These are phyloP conservation scores for Fusarium sp. DNA, from an alignment of 2,329 filamentous ascomycete species.

Conservation along the genomic window DNA sequence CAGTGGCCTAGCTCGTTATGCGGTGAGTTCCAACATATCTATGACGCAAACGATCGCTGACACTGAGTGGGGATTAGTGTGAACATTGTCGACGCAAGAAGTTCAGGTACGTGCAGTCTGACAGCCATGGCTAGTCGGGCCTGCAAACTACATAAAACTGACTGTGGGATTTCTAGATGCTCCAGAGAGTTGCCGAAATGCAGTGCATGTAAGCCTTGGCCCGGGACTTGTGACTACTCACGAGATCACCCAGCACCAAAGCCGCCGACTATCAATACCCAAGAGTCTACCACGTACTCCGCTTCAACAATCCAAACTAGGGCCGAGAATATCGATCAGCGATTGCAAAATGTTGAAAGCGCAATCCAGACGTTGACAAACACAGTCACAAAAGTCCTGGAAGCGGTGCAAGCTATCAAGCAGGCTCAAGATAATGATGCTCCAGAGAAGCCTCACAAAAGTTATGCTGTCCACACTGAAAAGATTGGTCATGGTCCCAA, in stretches of 20 bases:
- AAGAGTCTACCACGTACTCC: background rate
- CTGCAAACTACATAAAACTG: background rate
- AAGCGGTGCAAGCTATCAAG: background rate
- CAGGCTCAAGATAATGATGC: background rate
- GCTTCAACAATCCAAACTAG: fast-evolving
- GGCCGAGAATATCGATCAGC: background rate
- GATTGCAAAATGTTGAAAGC: background rate
- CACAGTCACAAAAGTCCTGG: background rate
- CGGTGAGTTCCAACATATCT: background rate
- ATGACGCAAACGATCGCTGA: too few species aligned
- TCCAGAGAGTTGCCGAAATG: slow-evolving; percentile 19
- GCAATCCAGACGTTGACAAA: background rate
- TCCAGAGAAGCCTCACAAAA: background rate
- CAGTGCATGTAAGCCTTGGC: slow-evolving; percentile 15
- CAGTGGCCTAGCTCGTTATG: background rate
- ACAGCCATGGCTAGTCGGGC: too few species aligned
- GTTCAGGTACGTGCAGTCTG: background rate
- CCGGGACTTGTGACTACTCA: slow-evolving; percentile 9
- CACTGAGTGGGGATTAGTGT: background rate
- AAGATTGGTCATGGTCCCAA: background rate
- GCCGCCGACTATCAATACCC: too few species aligned
- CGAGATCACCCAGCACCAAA: background rate
- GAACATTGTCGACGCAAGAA: slow-evolving; percentile 22
- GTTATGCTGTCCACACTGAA: background rate
- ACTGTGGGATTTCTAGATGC: background rate